These are phyloP conservation scores for Eurotiales sp. DNA, from an alignment of 2,329 filamentous ascomycete species.

Conservation along the genomic window DNA sequence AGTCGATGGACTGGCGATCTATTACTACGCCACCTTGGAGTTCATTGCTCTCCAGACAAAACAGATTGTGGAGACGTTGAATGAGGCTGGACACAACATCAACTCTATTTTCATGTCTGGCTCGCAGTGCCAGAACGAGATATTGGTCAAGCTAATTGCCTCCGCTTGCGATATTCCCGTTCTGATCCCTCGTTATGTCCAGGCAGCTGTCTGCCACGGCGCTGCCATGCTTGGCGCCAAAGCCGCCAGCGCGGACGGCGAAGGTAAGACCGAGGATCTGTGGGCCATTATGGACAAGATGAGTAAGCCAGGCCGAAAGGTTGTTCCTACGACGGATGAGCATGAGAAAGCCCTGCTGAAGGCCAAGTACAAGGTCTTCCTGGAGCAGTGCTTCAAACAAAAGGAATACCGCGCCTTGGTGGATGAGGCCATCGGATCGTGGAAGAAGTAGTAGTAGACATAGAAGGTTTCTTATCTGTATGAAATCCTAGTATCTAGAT, in stretches of 20 bases:
- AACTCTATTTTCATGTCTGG: slow-evolving; percentile 98
- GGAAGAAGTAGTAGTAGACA: slow-evolving; percentile 27
- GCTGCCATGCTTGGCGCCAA: slow-evolving; percentile 97
- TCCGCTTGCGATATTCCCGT: slow-evolving; percentile 91
- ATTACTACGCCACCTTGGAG: slow-evolving; percentile 96
- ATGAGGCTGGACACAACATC: slow-evolving; percentile 80
- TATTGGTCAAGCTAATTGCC: slow-evolving; percentile 87
- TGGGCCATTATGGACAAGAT: slow-evolving; percentile 98
- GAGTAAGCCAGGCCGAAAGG: slow-evolving; percentile 86
- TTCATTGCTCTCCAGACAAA: slow-evolving; percentile 96
- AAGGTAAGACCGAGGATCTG: slow-evolving; percentile 77
- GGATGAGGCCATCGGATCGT: slow-evolving; percentile 56
- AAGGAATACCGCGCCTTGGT: slow-evolving; percentile 75
- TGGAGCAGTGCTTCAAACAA: slow-evolving; percentile 86
- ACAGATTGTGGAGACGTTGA: slow-evolving; percentile 95
- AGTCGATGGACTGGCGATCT: slow-evolving; percentile 79
- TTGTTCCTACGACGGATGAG: slow-evolving; percentile 68
- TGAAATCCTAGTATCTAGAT: neutral
- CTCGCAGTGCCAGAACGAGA: slow-evolving; percentile 91
- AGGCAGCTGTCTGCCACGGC: slow-evolving; percentile 95
- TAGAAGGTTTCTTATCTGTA: neutral
- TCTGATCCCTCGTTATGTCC: slow-evolving; percentile 86
- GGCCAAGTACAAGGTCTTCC: slow-evolving; percentile 92
- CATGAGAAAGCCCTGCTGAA: slow-evolving; percentile 75
- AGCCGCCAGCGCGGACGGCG: slow-evolving; percentile 76